phyloP scores from a whole-genome alignment of 2,329 filamentous ascomycete genomes.

The Aphanoascus verrucosus region DNA sequence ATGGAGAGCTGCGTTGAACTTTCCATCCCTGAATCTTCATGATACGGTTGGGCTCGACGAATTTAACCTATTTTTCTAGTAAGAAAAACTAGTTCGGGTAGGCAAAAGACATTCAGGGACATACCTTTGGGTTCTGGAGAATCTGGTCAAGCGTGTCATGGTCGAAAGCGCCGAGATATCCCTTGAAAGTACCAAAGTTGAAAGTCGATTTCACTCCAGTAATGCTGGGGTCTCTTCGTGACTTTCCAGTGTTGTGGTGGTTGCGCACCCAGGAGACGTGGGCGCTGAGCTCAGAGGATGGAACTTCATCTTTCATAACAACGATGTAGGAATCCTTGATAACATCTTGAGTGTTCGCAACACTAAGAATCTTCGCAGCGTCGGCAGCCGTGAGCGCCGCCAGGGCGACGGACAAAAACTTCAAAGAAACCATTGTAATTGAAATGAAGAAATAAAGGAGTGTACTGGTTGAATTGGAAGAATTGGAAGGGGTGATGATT shows the following conservation, averaged over 20 bases:
- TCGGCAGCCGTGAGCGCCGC: slow-evolving; percentile 11
- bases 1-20: slow-evolving; percentile 23
- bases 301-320: slow-evolving; percentile 16
- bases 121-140: slow-evolving; percentile 12
- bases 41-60: slow-evolving; percentile 15
- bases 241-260: slow-evolving; percentile 5
- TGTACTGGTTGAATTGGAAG: neutral
- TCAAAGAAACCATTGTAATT: slow-evolving; percentile 13
- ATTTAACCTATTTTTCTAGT: slow-evolving; percentile 13
- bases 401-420: slow-evolving; percentile 13
- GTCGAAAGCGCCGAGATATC: slow-evolving; percentile 14
- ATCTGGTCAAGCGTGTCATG: slow-evolving; percentile 13
- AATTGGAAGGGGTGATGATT: neutral
- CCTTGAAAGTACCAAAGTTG: slow-evolving; percentile 12
- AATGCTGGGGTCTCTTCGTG: neutral
- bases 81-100: neutral
- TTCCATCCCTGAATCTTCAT: slow-evolving; percentile 1
- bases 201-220: slow-evolving; percentile 11
- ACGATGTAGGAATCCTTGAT: slow-evolving; percentile 16
- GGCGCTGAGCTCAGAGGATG: slow-evolving; percentile 10
- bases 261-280: slow-evolving; percentile 13
- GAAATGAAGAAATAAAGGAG: neutral
- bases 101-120: no score
- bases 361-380: slow-evolving; percentile 12
- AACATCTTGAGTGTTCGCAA: slow-evolving; percentile 8